These are phyloP conservation scores for Kitagawia praeruptora DNA, from an alignment of 129 eudicot genomes.

Conservation along the genomic window DNA sequence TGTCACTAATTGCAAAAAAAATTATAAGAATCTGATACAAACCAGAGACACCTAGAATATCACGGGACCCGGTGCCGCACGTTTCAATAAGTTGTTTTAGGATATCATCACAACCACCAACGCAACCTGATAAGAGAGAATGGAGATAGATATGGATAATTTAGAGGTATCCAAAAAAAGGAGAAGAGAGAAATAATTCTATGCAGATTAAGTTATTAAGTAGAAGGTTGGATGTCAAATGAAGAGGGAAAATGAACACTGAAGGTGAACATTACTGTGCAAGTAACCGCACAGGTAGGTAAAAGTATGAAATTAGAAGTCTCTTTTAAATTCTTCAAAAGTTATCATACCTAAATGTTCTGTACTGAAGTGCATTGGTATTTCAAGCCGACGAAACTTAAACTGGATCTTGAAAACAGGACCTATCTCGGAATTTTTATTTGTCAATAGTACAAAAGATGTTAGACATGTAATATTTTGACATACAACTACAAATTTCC, in stretches of 20 bases:
- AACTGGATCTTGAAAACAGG: constrained; percentile 81
- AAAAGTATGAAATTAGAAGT: background rate
- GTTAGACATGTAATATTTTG: background rate
- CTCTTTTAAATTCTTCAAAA: background rate
- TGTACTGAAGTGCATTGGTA: constrained; percentile 72
- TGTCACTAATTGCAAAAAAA: background rate
- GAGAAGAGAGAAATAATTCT: background rate
- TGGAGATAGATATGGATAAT: background rate
- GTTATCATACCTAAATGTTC: constrained; percentile 63
- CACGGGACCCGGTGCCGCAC: constrained; percentile 75
- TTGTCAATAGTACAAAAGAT: background rate
- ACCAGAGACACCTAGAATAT: constrained; percentile 55
- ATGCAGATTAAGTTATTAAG: background rate
- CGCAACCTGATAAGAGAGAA: constrained; percentile 50
- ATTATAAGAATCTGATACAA: constrained; percentile 14
- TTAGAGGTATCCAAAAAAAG: background rate
- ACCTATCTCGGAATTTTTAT: constrained; percentile 33
- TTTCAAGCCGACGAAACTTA: constrained; percentile 82
- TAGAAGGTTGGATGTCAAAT: background rate
- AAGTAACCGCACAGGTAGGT: background rate
- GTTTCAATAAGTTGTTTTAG: constrained; percentile 66
- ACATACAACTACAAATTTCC: background rate
- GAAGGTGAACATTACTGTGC: background rate
- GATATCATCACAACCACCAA: constrained; percentile 92
- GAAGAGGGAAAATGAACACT: background rate